Evolutionary conservation across 164 flowering plant genomes (phyloP), one percentile per base, ranked within the genome.

Genomic region (Vitis cinerea): DNA sequence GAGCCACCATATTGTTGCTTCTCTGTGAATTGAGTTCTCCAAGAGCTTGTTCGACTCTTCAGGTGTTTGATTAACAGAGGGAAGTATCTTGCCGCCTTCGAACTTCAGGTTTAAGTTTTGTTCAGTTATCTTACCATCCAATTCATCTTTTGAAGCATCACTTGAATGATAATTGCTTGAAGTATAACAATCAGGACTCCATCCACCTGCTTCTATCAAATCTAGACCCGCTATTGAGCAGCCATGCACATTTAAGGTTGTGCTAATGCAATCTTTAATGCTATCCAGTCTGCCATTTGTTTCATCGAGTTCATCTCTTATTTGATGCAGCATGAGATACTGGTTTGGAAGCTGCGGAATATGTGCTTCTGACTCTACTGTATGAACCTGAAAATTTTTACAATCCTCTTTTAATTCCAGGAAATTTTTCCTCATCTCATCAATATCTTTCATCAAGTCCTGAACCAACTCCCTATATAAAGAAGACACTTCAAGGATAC

Each of bases 291-390:
- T 80, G 9, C 58, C 60, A 69, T 80, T 84, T 64, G 77, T 61
- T 78, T 75, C 68, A 61, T 68, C 61, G 30, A 84, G 81, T 75
- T 77, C 80, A 66, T 74, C 63, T 67, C 64, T 77, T 67, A 83
- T 67, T 59, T 76, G 71, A 37, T 59, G 70, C 49, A 78, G 65
- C 61, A 73, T 29, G 31, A 44, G 19, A 51, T 27, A 54, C 65
- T 69, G 69, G 31, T 75, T 75, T 61, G 74, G 75, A 54, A 27
- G 59, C 55, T 57, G 72, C 49, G 50, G n/a, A 66, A 8, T 62
- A 8, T 12, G 9, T 17, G 50, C 59, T 64, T 68, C 67, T 47
- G 66, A 57, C 5, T 53, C 71, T 10, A 27, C 65, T 30, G 37
- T 19, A 54, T 29, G 53, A 67, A 44, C 50, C 16, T 52, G 51